phyloP scores from a whole-genome alignment of 2,329 filamentous ascomycete genomes.

The Aspergillus pseudoterreus region DNA sequence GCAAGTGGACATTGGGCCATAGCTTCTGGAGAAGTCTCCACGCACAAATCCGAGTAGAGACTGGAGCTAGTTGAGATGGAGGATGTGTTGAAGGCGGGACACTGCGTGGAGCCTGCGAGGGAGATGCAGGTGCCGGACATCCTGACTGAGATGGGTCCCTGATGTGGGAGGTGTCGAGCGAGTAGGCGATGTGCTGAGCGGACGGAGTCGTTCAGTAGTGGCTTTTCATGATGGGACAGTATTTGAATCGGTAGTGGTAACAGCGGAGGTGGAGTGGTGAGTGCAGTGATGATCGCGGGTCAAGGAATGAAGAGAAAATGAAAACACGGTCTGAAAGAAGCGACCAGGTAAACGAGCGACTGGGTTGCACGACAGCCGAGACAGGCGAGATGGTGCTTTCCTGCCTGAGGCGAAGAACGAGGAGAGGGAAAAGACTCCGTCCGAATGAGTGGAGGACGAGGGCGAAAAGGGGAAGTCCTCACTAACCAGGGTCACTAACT shows the following conservation, averaged over 20 bases:
- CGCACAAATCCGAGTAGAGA: conserved; percentile 63
- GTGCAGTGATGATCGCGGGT: neutral
- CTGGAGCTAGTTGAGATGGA: conserved; percentile 64
- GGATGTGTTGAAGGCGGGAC: conserved; percentile 67
- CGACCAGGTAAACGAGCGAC: neutral
- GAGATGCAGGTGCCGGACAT: conserved; percentile 56
- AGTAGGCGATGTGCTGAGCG: neutral
- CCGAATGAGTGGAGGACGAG: neutral
- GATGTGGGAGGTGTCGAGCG: neutral
- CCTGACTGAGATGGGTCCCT: conserved; percentile 10
- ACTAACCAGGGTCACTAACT: too few species aligned
- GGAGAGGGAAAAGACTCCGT: too few species aligned
- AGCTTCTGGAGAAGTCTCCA: conserved; percentile 19
- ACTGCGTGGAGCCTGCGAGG: conserved; percentile 64
- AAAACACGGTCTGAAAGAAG: neutral
- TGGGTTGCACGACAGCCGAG: conserved; percentile 1
- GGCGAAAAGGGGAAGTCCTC: neutral
- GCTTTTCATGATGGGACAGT: neutral
- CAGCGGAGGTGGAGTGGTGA: neutral
- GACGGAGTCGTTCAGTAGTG: neutral
- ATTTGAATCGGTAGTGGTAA: neutral
- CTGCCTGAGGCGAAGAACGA: neutral
- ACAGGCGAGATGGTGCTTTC: neutral
- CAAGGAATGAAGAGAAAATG: neutral
- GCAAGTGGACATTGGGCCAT: conserved; percentile 10